A percentile compares a stretch with the other conserved stretches of the same genome.
Conservation (phyloP, 768 basidiomycete genomes). For the Rhodosporidiobolus odoratus region DNA sequence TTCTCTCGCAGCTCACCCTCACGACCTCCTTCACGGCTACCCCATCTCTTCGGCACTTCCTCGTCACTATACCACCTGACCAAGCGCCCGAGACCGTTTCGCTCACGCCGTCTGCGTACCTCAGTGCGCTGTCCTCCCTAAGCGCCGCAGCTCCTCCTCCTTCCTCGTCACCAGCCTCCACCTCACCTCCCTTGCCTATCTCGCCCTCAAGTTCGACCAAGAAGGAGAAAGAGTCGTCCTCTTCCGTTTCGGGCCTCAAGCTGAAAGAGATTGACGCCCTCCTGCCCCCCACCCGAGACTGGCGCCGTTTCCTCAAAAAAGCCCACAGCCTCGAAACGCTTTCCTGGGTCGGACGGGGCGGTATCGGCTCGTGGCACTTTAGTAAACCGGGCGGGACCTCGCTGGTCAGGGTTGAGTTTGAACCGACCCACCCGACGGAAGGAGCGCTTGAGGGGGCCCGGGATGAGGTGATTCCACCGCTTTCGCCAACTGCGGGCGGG, state of each 20-base stretch:
- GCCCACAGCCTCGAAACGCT: constrained; percentile 18
- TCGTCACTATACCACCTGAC: constrained; percentile 20
- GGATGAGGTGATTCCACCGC: neutral
- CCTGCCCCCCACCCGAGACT: constrained; percentile 21
- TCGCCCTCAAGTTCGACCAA: neutral
- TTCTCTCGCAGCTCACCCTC: constrained; percentile 12
- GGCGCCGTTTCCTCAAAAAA: constrained; percentile 35
- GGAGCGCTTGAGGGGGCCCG: neutral
- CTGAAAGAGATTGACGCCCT: neutral
- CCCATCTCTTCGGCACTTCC: neutral
- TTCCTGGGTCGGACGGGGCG: constrained; percentile 21
- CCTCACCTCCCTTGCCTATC: neutral
- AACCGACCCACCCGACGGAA: constrained; percentile 5
- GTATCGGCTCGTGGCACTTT: constrained; percentile 22
- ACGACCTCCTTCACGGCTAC: constrained; percentile 5
- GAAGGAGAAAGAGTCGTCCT: neutral
- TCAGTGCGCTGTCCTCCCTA: neutral
- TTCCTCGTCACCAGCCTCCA: neutral
- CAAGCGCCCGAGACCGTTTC: constrained; percentile 16
- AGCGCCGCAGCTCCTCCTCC: neutral
- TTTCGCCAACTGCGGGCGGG: neutral
- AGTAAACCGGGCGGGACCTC: constrained; percentile 1
- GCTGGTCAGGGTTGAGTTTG: constrained; percentile 20
- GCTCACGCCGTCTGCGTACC: constrained; percentile 11
- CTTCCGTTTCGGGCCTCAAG: neutral